Evolutionary conservation across 2,329 filamentous ascomycete species (phyloP).

Genomic region (Alternaria incomplexa): DNA sequence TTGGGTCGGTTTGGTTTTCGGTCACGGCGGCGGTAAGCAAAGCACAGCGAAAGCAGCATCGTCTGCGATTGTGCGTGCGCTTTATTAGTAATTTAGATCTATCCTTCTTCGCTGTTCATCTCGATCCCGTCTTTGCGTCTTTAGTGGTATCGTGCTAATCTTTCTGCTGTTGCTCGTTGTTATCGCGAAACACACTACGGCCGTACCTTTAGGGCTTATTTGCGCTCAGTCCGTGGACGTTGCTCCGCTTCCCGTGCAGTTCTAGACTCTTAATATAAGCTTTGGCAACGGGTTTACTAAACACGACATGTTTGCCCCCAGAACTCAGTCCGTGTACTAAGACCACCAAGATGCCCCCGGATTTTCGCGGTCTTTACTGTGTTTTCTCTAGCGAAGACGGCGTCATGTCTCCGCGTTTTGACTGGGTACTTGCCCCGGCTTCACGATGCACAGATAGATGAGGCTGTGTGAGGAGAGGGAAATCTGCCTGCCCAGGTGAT

Average conservation of each 20-base stretch:
- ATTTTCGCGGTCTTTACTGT: background rate
- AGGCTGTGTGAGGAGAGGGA: background rate
- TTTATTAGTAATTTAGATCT: constrained; percentile 6
- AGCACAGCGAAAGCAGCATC: constrained; percentile 2
- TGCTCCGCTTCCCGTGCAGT: background rate
- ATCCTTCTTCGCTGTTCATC: background rate
- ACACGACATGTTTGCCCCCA: background rate
- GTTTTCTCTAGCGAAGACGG: background rate
- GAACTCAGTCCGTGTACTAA: background rate
- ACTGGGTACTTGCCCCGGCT: background rate
- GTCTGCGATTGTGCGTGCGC: background rate
- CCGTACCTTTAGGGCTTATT: background rate
- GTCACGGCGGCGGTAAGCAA: background rate
- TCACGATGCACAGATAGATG: background rate
- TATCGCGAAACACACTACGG: background rate
- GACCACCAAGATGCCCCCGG: background rate
- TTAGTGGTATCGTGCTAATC: background rate
- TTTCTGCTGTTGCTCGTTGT: background rate
- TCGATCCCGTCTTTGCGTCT: background rate
- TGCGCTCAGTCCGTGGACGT: background rate
- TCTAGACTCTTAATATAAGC: background rate
- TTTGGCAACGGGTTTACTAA: background rate
- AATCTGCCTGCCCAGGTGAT: background rate
- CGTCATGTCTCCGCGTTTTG: background rate
- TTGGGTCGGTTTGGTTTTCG: constrained; percentile 4